These are phyloP conservation scores for Leccinum fallax DNA, from an alignment of 1,284 basidiomycete species.

Conservation along the genomic window DNA sequence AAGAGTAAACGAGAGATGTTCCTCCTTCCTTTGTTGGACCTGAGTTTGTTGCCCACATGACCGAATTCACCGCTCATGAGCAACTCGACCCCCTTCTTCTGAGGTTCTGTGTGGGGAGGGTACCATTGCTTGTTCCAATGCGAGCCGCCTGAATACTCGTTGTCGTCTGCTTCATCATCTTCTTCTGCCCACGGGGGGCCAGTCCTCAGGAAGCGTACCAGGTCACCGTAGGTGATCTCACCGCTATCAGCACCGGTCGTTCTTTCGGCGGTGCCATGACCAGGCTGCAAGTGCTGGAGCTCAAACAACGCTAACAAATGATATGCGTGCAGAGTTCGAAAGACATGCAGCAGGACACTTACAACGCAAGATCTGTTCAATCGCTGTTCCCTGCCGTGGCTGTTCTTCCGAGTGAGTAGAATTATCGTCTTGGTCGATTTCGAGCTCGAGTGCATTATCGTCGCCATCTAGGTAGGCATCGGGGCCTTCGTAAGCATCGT, in stretches of 20 bases:
- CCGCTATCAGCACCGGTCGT: conserved; percentile 33
- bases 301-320: conserved; percentile 44
- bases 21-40: conserved; percentile 36
- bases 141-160: conserved; percentile 31
- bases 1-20: conserved; percentile 55
- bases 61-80: conserved; percentile 88
- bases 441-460: conserved; percentile 32
- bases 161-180: conserved; percentile 39
- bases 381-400: conserved; percentile 8
- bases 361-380: conserved; percentile 42
- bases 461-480: conserved; percentile 36
- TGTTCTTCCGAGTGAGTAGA: conserved; percentile 21
- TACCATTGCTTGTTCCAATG: conserved; percentile 42
- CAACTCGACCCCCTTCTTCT: conserved; percentile 70
- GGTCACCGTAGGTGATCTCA: conserved; percentile 27
- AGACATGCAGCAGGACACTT: conserved; percentile 15
- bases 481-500: conserved; percentile 34
- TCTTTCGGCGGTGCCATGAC: conserved; percentile 22
- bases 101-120: conserved; percentile 61
- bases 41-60: conserved; percentile 53
- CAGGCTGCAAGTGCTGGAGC: conserved; percentile 35
- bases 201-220: conserved; percentile 24
- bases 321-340: conserved; percentile 2
- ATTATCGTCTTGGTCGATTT: conserved; percentile 18
- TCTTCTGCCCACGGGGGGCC: conserved; percentile 17